These are phyloP conservation scores for Penicillium hesseltinei DNA, from an alignment of 2,329 filamentous ascomycete genomes.

Conservation along the genomic window DNA sequence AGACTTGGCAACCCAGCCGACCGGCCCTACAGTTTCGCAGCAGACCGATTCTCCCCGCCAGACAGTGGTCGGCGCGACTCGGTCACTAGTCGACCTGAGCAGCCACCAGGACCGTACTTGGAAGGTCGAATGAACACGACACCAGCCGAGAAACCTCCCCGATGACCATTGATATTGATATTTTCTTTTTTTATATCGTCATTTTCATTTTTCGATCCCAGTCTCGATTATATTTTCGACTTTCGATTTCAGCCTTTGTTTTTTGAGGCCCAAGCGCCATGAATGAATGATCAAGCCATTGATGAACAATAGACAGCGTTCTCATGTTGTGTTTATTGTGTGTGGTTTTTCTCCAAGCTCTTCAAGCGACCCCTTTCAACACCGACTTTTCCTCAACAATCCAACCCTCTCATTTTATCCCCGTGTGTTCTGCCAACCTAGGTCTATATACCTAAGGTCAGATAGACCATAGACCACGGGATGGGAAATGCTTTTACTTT, in stretches of 20 bases:
- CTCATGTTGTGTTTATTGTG: constrained; percentile 16
- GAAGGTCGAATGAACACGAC: constrained; percentile 22
- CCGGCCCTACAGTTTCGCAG: constrained; percentile 16
- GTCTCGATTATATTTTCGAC: neutral
- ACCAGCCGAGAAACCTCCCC: constrained; percentile 15
- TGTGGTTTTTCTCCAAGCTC: constrained; percentile 8
- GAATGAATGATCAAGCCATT: constrained; percentile 27
- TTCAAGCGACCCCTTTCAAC: constrained; percentile 6
- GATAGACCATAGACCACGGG: neutral
- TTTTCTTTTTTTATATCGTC: constrained; percentile 1
- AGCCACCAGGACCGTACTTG: constrained; percentile 18
- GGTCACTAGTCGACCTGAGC: constrained; percentile 23
- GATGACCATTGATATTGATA: constrained; percentile 9
- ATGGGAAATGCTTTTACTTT: neutral
- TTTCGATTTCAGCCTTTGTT: constrained; percentile 1
- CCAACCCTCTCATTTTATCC: neutral
- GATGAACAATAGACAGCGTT: constrained; percentile 36
- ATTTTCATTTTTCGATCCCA: constrained; percentile 4
- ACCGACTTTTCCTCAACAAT: neutral
- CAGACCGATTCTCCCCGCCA: constrained; percentile 26
- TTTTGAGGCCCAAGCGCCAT: constrained; percentile 9
- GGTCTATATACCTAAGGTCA: neutral
- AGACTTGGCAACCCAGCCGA: constrained; percentile 26
- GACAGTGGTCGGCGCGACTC: constrained; percentile 30
- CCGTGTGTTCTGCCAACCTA: too few species aligned